These are phyloP conservation scores for Dactylellina sp. DNA, from an alignment of 2,329 filamentous ascomycete species.

Conservation along the genomic window DNA sequence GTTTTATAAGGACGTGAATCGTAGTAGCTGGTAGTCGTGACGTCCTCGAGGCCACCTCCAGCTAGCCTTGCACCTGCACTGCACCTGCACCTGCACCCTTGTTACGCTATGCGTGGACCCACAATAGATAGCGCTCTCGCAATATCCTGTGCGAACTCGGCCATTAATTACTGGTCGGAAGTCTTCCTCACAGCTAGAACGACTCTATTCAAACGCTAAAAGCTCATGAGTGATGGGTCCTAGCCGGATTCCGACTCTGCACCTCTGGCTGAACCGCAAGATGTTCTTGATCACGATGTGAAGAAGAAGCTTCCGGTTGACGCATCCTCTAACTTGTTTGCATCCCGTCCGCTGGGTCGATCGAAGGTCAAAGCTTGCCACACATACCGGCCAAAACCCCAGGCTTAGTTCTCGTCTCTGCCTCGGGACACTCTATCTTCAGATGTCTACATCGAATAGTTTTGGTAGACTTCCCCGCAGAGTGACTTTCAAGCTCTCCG, in stretches of 20 bases:
- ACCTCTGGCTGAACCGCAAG: not conserved
- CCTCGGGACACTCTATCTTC: conserved; percentile 14
- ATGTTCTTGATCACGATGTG: too few species aligned
- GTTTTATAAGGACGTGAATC: too few species aligned
- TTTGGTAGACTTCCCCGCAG: conserved; percentile 6
- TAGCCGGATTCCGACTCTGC: conserved; percentile 14
- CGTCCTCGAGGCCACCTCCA: too few species aligned
- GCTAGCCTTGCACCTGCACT: too few species aligned
- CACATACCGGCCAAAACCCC: too few species aligned
- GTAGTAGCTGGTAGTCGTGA: too few species aligned
- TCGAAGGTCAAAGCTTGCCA: not conserved
- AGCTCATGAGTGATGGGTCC: not conserved
- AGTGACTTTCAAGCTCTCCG: conserved; percentile 10
- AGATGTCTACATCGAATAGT: not conserved
- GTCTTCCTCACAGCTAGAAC: too few species aligned
- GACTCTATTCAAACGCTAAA: not conserved
- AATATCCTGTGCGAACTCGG: conserved; percentile 5
- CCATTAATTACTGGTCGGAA: not conserved
- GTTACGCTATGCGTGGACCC: too few species aligned
- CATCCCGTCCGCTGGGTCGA: too few species aligned
- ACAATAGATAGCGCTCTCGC: not conserved
- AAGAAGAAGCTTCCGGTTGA: too few species aligned
- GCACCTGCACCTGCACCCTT: too few species aligned
- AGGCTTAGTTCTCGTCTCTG: not conserved
- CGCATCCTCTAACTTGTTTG: too few species aligned